These are phyloP conservation scores for Bipolaris cookei DNA, from an alignment of 2,329 filamentous ascomycete species.

Conservation along the genomic window DNA sequence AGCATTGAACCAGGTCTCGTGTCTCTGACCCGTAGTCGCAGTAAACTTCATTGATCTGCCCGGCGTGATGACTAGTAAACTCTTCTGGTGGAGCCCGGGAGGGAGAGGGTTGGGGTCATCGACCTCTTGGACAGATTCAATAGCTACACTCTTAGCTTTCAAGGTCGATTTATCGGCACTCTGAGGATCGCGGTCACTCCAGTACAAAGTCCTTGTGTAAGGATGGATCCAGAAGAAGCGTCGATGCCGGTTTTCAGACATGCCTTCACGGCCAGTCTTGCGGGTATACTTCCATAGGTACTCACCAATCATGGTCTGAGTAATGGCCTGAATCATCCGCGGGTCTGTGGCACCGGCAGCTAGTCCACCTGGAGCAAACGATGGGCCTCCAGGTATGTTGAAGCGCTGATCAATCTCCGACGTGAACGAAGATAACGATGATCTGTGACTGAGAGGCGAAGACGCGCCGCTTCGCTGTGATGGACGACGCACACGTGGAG, in stretches of 20 bases:
- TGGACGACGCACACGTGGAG: conserved; percentile 57
- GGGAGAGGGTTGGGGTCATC: conserved; percentile 95
- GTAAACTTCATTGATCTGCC: conserved; percentile 92
- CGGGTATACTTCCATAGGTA: conserved; percentile 99
- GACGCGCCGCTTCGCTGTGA: conserved; percentile 56
- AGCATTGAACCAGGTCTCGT: conserved; percentile 99
- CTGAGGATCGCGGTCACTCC: conserved; percentile 89
- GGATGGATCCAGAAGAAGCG: conserved; percentile 99
- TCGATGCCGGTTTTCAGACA: conserved; percentile 88
- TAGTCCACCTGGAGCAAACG: conserved; percentile 63
- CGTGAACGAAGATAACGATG: conserved; percentile 92
- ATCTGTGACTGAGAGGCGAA: conserved; percentile 68
- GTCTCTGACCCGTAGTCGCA: conserved; percentile 87
- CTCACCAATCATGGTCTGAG: conserved; percentile 99
- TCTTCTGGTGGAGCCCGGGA: conserved; percentile 92
- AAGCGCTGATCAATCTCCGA: conserved; percentile 93
- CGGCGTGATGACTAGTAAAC: conserved; percentile 85
- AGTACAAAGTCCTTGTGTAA: conserved; percentile 94
- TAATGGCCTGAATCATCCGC: conserved; percentile 98
- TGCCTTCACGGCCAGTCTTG: conserved; percentile 84
- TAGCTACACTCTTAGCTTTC: conserved; percentile 86
- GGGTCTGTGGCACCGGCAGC: conserved; percentile 77
- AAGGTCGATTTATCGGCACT: conserved; percentile 77
- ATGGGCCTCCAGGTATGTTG: conserved; percentile 64
- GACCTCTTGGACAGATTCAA: conserved; percentile 90